Conservation (phyloP, 352 stramenopile species). For the Globisporangium alternatum region DNA sequence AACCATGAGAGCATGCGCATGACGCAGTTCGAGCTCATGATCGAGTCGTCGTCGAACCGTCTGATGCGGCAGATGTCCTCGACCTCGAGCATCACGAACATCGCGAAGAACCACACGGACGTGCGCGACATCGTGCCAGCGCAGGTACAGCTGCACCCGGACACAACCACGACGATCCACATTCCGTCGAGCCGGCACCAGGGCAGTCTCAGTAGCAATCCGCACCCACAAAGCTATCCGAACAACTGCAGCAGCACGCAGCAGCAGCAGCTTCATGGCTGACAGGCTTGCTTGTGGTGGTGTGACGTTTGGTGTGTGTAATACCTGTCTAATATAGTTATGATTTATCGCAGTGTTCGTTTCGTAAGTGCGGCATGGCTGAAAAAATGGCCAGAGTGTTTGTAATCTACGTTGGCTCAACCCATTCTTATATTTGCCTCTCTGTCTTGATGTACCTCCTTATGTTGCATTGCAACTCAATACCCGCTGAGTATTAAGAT, state of each 20-base stretch:
- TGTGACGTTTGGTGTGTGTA: background rate
- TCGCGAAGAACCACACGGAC: slow-evolving; percentile 14
- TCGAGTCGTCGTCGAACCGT: slow-evolving; percentile 26
- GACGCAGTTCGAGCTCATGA: slow-evolving; percentile 48
- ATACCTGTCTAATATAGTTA: slow-evolving; percentile 6
- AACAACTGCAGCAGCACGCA: background rate
- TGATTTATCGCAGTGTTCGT: slow-evolving; percentile 12
- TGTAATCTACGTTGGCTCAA: slow-evolving; percentile 4
- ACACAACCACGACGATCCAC: slow-evolving; percentile 20
- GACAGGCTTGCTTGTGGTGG: background rate
- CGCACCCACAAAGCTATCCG: background rate
- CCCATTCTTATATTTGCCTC: background rate
- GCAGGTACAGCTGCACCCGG: slow-evolving; percentile 18
- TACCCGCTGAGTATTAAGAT: no score
- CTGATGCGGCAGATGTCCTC: slow-evolving; percentile 20
- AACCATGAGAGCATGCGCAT: slow-evolving; percentile 24
- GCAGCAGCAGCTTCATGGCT: background rate
- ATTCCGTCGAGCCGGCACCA: slow-evolving; percentile 15
- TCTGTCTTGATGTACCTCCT: background rate
- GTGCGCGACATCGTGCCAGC: slow-evolving; percentile 17
- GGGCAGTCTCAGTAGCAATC: slow-evolving; percentile 3
- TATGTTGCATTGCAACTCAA: background rate
- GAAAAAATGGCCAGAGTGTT: slow-evolving; percentile 8
- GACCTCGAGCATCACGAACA: slow-evolving; percentile 12
- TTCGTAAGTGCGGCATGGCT: slow-evolving; percentile 8